Evolutionary conservation across 768 basidiomycete genomes (phyloP).

Genomic region (Leccinum subtestaceum): DNA sequence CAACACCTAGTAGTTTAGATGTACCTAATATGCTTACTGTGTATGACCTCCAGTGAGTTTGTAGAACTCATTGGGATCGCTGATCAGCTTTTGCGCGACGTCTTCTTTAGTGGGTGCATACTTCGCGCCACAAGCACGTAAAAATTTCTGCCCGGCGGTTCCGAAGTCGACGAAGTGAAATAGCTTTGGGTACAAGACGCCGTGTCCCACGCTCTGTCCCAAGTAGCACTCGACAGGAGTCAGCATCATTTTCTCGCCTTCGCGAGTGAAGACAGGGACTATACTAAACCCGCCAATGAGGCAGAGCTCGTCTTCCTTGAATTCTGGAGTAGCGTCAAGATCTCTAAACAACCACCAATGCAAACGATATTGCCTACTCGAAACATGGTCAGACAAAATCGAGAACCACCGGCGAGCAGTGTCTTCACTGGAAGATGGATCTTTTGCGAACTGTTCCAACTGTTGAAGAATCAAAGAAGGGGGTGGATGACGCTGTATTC

Average conservation of each 20-base stretch:
- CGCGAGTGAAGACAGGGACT: slow-evolving; percentile 51
- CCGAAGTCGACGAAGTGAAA: slow-evolving; percentile 91
- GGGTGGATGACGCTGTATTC: too few species aligned
- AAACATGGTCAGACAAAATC: slow-evolving; percentile 55
- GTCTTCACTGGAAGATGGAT: too few species aligned
- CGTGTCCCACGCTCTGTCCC: slow-evolving; percentile 43
- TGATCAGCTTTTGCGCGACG: slow-evolving; percentile 61
- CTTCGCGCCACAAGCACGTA: slow-evolving; percentile 79
- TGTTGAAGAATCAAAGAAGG: too few species aligned
- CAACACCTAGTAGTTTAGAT: neutral
- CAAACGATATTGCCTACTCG: slow-evolving; percentile 40
- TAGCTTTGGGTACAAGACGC: slow-evolving; percentile 70
- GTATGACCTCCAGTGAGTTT: slow-evolving; percentile 63
- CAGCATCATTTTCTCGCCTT: slow-evolving; percentile 42
- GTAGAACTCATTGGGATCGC: slow-evolving; percentile 66
- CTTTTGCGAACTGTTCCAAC: too few species aligned
- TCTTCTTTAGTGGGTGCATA: slow-evolving; percentile 82
- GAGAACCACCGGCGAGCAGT: slow-evolving; percentile 50
- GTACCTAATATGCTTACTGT: slow-evolving; percentile 20
- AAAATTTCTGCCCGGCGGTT: slow-evolving; percentile 64
- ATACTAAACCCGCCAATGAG: slow-evolving; percentile 54
- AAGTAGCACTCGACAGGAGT: slow-evolving; percentile 68
- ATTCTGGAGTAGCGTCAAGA: slow-evolving; percentile 41
- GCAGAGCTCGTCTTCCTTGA: slow-evolving; percentile 48
- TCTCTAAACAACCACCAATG: too few species aligned